Percentiles rank a stretch among this genome's conserved stretches.
Evolutionary conservation across 2,329 filamentous ascomycete genomes (phyloP).

Genomic region (Sclerotinia spermophila): DNA sequence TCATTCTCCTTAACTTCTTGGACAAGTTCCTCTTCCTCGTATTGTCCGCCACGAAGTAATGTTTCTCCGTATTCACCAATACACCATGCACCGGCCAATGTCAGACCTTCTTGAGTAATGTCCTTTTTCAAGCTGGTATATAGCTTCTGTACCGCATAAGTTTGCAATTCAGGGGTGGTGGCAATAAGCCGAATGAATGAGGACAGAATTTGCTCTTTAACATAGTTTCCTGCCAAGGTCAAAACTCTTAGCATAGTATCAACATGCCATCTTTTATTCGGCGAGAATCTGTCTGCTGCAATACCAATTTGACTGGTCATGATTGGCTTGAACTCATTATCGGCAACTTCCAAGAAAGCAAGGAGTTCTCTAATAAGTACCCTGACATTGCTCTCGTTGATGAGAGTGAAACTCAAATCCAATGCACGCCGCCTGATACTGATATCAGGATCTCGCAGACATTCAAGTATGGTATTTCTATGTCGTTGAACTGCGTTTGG

Average conservation of each 20-base stretch:
- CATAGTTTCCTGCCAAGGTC: conserved; percentile 90
- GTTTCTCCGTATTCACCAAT: conserved; percentile 96
- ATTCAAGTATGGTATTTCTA: conserved; percentile 95
- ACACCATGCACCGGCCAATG: conserved; percentile 90
- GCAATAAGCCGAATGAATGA: conserved; percentile 95
- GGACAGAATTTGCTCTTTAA: conserved; percentile 95
- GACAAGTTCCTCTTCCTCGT: conserved; percentile 90
- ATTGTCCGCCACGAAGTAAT: conserved; percentile 82
- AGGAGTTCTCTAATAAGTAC: conserved; percentile 90
- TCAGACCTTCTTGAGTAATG: conserved; percentile 94
- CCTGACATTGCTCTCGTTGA: conserved; percentile 94
- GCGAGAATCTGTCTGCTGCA: conserved; percentile 90
- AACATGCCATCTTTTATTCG: conserved; percentile 97
- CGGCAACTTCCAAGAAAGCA: conserved; percentile 92
- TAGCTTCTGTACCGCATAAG: conserved; percentile 93
- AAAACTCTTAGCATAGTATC: conserved; percentile 95
- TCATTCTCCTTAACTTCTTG: conserved; percentile 78
- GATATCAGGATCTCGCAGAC: conserved; percentile 93
- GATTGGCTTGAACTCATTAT: conserved; percentile 97
- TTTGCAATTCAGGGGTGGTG: conserved; percentile 90
- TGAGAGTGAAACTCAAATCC: conserved; percentile 95
- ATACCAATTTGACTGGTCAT: conserved; percentile 99
- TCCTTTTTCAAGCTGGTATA: conserved; percentile 90
- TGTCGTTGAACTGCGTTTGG: conserved; percentile 96
- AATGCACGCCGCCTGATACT: conserved; percentile 94